Evolutionary conservation across 1,284 basidiomycete species (phyloP).

Genomic region (Mycena sp.): DNA sequence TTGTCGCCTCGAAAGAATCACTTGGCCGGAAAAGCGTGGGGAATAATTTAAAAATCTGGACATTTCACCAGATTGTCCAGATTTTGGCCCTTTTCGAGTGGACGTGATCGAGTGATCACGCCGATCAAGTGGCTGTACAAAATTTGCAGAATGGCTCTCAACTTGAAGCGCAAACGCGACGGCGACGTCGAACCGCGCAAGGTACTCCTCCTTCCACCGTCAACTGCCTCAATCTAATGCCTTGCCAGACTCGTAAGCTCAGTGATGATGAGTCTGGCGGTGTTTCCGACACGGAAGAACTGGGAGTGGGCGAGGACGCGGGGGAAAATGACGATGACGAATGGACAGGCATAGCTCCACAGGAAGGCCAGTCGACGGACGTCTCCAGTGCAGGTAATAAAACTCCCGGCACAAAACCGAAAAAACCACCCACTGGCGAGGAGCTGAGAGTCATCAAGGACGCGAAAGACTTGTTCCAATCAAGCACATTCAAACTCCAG

Average conservation of each 20-base stretch:
- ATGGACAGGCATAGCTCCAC: constrained; percentile 25
- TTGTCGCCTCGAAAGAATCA: too few relatives aligned
- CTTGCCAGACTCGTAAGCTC: constrained; percentile 15
- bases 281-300: constrained; percentile 8
- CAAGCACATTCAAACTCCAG: constrained; percentile 88
- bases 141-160: constrained; percentile 21
- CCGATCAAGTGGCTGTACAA: constrained; percentile 9
- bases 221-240: not conserved
- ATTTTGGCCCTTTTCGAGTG: too few relatives aligned
- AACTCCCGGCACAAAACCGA: constrained; percentile 33
- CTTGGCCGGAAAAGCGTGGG: too few relatives aligned
- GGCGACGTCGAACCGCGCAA: constrained; percentile 28
- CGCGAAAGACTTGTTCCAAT: constrained; percentile 82
- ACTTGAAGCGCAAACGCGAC: constrained; percentile 42
- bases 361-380: constrained; percentile 10
- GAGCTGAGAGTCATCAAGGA: constrained; percentile 84
- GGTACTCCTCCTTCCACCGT: not conserved
- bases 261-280: constrained; percentile 19
- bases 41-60: too few relatives aligned
- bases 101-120: too few relatives aligned
- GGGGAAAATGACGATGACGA: constrained; percentile 23
- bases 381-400: not conserved
- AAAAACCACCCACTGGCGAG: constrained; percentile 69
- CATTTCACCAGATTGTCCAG: too few relatives aligned
- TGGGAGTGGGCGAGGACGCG: constrained; percentile 9